Percentiles rank a stretch among this genome's conserved stretches.
Conservation (phyloP, 2,329 filamentous ascomycete species). For the Lecanosticta acicola region DNA sequence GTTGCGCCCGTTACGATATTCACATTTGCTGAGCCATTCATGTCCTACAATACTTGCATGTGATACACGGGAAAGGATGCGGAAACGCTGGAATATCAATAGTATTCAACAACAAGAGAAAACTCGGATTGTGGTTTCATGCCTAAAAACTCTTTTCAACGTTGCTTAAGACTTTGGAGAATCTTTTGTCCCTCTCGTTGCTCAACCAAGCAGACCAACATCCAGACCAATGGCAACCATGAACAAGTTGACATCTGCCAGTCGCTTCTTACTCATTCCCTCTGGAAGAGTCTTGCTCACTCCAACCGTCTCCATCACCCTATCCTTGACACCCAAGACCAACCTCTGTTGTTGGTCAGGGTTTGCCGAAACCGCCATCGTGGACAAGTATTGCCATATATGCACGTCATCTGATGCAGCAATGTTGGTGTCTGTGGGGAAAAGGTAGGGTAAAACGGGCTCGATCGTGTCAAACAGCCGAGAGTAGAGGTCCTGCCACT, state of each 20-base stretch:
- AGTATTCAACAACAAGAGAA: too few species aligned
- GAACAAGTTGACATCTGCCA: conserved; percentile 93
- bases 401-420: conserved; percentile 70
- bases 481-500: conserved; percentile 81
- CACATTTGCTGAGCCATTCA: too few species aligned
- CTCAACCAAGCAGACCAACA: conserved; percentile 67
- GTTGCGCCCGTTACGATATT: too few species aligned
- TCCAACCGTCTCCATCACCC: conserved; percentile 89
- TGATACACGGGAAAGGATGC: too few species aligned
- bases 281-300: conserved; percentile 84
- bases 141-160: too few species aligned
- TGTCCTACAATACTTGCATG: too few species aligned
- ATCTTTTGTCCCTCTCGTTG: background rate
- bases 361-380: conserved; percentile 86
- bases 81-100: too few species aligned
- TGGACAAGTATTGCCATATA: conserved; percentile 95
- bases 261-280: conserved; percentile 74
- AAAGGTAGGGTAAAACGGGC: conserved; percentile 74
- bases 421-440: conserved; percentile 84
- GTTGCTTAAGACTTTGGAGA: too few species aligned
- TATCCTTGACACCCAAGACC: conserved; percentile 93
- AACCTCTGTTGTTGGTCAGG: conserved; percentile 93
- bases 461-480: conserved; percentile 82
- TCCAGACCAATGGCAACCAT: conserved; percentile 99
- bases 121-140: too few species aligned